Percentiles rank a stretch among this genome's conserved stretches.
Conservation (phyloP, 129 eudicot species). For the Cynara cardunculus region DNA sequence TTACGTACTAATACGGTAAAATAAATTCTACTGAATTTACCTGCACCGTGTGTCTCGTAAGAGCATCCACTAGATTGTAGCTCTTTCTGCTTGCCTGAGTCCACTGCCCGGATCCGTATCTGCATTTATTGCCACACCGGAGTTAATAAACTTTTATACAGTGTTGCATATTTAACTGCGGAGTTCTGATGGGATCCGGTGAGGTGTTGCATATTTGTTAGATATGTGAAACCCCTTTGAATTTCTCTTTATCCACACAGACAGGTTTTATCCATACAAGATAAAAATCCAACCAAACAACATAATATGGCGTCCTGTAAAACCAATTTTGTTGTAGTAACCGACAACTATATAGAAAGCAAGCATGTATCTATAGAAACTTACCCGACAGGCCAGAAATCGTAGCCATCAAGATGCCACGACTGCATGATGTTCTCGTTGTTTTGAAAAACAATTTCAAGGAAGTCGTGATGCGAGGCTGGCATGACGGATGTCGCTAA, state of each 20-base stretch:
- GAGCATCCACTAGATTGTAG: conserved; percentile 88
- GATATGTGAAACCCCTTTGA: not conserved
- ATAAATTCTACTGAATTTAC: conserved; percentile 29
- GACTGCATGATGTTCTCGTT: conserved; percentile 69
- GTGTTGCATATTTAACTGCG: too few species aligned
- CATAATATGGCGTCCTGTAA: not conserved
- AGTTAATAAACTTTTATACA: conserved; percentile 12
- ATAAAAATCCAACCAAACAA: too few species aligned
- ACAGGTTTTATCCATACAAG: too few species aligned
- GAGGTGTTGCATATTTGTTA: too few species aligned
- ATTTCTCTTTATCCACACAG: too few species aligned
- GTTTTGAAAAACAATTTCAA: conserved; percentile 85
- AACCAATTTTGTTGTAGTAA: not conserved
- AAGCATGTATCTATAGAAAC: conserved; percentile 7
- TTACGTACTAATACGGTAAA: not conserved
- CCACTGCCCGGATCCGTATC: conserved; percentile 90
- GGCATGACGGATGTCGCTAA: conserved; percentile 65
- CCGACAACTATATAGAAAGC: not conserved
- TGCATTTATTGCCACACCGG: conserved; percentile 17
- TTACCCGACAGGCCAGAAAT: conserved; percentile 96
- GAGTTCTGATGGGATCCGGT: too few species aligned
- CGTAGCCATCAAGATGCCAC: conserved; percentile 99
- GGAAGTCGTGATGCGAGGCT: conserved; percentile 61
- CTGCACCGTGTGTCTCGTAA: conserved; percentile 83
- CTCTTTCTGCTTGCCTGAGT: conserved; percentile 47